Base-by-base conservation (phyloP, 257 asterid species). In the Nicotiana obtusifolia region DNA sequence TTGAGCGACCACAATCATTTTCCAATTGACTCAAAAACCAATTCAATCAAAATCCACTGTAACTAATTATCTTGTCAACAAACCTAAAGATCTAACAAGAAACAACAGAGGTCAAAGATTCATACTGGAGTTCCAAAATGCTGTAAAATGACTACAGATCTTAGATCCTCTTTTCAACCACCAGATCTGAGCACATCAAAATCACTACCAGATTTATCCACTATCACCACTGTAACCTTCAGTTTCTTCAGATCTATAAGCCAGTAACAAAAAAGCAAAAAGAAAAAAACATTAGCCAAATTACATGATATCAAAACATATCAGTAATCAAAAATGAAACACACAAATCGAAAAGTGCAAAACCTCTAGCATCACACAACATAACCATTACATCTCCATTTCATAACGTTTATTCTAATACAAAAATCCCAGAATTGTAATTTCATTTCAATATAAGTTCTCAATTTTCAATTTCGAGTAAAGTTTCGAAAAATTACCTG, bases 201-300 rank as follows among this genome's bases (percentile, higher is more conserved):
- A 37, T 80, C 71, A 22, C 88, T 53, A 53, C 77, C 83, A 68
- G 28, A 83, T n/a, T 62, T 52, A 71, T 68, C 81, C 80, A 84
- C 88, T 85, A 80, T 64, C 83, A 86, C 82, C 82, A 83, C 76
- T 76, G 57, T 85, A 81, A 83, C 68, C 85, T 81, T 83, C 87
- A 76, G 89, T 90, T 84, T 80, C 92, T 90, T 89, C 97, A 92
- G 99, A 95, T 95, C 99, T 93, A 91, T 83, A 57, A 19, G 3
- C 62, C 24, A 57, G 62, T 57, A 57, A 57, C 83, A 84, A 75
- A 86, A 60, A 5, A 52, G 82, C 17, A 14, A 52, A 14, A 52
- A 14, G 17, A 4, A 52, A 14, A 52, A 52, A 14, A 11, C 0
- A 52, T 14, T 19, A 52, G 57, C 7, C 57, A 52, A 14, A 52